phyloP scores from a whole-genome alignment of 495 filamentous ascomycete genomes.

The Annulohypoxylon stygium region DNA sequence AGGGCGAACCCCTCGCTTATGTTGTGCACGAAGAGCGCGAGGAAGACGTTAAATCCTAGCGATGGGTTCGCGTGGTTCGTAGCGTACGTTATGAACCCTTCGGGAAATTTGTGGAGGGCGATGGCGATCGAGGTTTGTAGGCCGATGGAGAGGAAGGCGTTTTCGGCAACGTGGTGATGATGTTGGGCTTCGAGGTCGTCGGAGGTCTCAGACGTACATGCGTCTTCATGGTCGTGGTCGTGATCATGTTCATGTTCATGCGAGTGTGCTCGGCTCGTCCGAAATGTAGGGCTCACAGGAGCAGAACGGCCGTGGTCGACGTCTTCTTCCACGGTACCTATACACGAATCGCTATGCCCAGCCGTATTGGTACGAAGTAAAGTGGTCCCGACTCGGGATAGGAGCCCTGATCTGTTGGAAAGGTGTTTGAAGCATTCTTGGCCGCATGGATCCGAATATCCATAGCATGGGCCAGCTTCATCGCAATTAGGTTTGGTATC shows the following conservation, averaged over 20 bases:
- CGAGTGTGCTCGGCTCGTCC: conserved; percentile 50
- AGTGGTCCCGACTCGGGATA: conserved; percentile 43
- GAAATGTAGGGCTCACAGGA: conserved; percentile 44
- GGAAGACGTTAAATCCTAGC: conserved; percentile 90
- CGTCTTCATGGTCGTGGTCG: conserved; percentile 46
- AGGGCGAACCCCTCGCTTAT: conserved; percentile 97
- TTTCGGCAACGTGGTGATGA: conserved; percentile 96
- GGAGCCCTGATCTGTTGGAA: conserved; percentile 43
- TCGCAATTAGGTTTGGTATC: conserved; percentile 79
- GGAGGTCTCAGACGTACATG: conserved; percentile 48
- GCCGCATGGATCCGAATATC: conserved; percentile 87
- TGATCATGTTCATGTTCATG: conserved; percentile 43
- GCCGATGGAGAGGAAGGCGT: conserved; percentile 92
- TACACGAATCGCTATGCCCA: conserved; percentile 30
- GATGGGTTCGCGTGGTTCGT: conserved; percentile 94
- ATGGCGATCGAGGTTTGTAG: conserved; percentile 95
- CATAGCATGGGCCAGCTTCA: conserved; percentile 81
- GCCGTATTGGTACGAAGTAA: conserved; percentile 45
- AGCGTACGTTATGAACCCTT: conserved; percentile 98
- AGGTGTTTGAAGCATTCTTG: conserved; percentile 79
- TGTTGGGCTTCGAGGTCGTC: conserved; percentile 69
- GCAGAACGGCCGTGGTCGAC: conserved; percentile 36
- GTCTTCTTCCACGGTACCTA: conserved; percentile 49
- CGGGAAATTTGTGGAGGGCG: conserved; percentile 94
- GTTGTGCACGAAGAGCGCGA: conserved; percentile 97